These are phyloP conservation scores for Rhodotorula taiwanensis DNA, from an alignment of 768 basidiomycete genomes.

Conservation along the genomic window DNA sequence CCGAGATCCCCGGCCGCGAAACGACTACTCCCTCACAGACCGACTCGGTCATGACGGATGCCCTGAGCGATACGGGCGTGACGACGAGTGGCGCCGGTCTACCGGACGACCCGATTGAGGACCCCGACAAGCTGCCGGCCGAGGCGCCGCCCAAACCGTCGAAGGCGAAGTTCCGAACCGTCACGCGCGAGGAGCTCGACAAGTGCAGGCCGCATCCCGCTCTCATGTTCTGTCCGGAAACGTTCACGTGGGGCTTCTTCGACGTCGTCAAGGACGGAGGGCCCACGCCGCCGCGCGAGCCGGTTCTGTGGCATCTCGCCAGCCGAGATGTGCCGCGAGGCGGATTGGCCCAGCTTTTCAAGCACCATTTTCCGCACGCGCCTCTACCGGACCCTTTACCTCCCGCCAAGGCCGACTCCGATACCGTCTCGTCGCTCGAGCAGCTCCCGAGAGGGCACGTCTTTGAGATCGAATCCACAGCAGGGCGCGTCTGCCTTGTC, in stretches of 20 bases:
- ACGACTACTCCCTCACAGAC: neutral
- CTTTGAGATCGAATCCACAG: no score
- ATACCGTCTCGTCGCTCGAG: neutral
- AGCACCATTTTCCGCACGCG: neutral
- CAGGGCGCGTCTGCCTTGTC: neutral
- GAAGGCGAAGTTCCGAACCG: slow-evolving; percentile 3
- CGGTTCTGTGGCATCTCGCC: neutral
- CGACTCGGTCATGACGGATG: neutral
- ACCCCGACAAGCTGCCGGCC: neutral
- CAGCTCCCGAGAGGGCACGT: no score
- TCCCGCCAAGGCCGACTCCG: neutral
- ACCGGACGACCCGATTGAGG: neutral
- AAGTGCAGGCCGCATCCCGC: slow-evolving; percentile 20
- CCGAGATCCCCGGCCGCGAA: neutral
- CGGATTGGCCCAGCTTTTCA: no score
- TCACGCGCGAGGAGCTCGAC: slow-evolving; percentile 13
- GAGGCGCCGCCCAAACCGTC: neutral
- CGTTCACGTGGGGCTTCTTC: slow-evolving; percentile 28
- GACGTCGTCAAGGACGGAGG: neutral
- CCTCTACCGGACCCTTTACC: neutral
- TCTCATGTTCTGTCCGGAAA: slow-evolving; percentile 23
- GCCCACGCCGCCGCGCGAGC: neutral
- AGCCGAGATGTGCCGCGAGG: neutral
- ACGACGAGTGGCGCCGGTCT: no score
- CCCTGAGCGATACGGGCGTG: neutral